A percentile compares a stretch with the other conserved stretches of the same genome.
These are phyloP conservation scores for Kwoniella botswanensis DNA, from an alignment of 768 basidiomycete genomes.

Conservation along the genomic window DNA sequence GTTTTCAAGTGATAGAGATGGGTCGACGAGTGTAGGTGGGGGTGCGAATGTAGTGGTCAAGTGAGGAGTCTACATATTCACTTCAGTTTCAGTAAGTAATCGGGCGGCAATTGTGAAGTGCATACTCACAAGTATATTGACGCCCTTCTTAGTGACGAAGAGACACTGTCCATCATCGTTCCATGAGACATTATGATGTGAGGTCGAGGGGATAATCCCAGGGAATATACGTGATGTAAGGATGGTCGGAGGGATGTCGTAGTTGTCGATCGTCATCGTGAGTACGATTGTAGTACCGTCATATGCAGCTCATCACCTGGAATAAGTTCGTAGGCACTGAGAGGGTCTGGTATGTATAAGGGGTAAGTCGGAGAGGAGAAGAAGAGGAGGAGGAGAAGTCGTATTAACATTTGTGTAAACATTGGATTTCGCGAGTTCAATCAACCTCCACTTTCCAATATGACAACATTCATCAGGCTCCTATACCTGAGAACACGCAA, in stretches of 20 bases:
- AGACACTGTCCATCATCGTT: constrained; percentile 50
- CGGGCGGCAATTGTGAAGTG: background rate
- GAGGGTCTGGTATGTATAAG: no score
- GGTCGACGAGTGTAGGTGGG: constrained; percentile 31
- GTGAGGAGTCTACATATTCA: constrained; percentile 33
- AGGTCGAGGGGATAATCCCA: constrained; percentile 26
- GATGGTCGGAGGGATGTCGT: constrained; percentile 23
- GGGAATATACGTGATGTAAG: constrained; percentile 18
- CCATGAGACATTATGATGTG: constrained; percentile 35
- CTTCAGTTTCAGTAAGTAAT: background rate
- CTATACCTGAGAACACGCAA: no score
- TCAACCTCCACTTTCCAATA: no score
- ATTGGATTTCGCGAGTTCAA: no score
- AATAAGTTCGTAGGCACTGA: no score
- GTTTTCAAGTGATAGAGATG: constrained; percentile 13
- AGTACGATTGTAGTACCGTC: no score
- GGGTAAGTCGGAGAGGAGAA: no score
- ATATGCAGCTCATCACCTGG: no score
- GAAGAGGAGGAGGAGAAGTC: no score
- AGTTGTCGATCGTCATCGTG: constrained; percentile 3
- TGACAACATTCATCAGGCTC: no score
- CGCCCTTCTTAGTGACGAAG: constrained; percentile 31
- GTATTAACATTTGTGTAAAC: no score
- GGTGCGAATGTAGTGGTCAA: constrained; percentile 30
- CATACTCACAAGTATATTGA: constrained; percentile 39